Conservation (phyloP, 257 asterid genomes). For the Osmanthus fragrans region DNA sequence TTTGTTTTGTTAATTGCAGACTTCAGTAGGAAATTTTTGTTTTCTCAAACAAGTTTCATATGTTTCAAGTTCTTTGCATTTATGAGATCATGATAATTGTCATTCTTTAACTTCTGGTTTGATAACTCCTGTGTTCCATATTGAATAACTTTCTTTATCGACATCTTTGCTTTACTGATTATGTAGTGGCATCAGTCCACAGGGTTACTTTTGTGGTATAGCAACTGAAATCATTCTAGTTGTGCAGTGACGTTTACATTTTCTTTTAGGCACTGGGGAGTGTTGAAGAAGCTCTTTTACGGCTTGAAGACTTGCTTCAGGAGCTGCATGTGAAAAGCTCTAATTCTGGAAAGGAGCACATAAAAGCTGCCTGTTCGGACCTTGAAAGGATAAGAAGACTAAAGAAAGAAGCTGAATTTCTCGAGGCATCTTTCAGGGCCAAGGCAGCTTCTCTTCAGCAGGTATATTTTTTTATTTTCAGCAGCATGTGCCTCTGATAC, state of each 20-base stretch:
- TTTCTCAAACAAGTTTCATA: neutral
- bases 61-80: conserved; percentile 2
- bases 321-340: conserved; percentile 87
- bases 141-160: conserved; percentile 15
- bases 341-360: conserved; percentile 83
- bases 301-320: conserved; percentile 93
- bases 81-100: conserved; percentile 3
- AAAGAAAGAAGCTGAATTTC: conserved; percentile 97
- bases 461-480: conserved; percentile 37
- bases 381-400: conserved; percentile 87
- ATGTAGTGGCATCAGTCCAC: conserved; percentile 7
- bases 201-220: conserved; percentile 15
- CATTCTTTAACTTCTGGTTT: conserved; percentile 1
- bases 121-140: conserved; percentile 3
- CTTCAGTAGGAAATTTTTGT: conserved; percentile 18
- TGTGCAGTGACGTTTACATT: conserved; percentile 22
- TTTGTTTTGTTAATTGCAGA: neutral
- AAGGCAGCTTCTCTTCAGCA: conserved; percentile 83
- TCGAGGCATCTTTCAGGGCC: conserved; percentile 92
- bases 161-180: conserved; percentile 13
- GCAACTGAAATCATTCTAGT: conserved; percentile 15
- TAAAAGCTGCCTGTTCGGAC: conserved; percentile 97
- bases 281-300: conserved; percentile 83
- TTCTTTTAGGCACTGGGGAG: conserved; percentile 72
- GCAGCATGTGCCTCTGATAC: neutral